Conservation (phyloP, 345 rosid genomes). For the Gossypium anomalum region DNA sequence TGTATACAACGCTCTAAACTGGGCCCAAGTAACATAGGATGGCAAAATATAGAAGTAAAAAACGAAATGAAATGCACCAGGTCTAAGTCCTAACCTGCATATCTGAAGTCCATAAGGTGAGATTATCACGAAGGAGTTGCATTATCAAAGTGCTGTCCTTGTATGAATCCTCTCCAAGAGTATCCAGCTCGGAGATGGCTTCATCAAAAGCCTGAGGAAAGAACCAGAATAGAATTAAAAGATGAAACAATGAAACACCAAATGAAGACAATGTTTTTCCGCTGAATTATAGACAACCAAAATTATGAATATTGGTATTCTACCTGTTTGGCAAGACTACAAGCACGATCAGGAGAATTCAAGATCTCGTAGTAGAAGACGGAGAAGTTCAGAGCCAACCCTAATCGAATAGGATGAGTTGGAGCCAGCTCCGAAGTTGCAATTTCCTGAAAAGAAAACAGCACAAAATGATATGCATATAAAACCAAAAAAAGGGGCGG, state of each 20-base stretch:
- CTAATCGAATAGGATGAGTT: constrained; percentile 65
- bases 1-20: too few relatives aligned
- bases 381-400: constrained; percentile 66
- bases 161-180: constrained; percentile 36
- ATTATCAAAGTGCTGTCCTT: constrained; percentile 68
- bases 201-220: not conserved
- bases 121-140: constrained; percentile 58
- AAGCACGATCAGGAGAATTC: constrained; percentile 67
- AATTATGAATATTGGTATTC: not conserved
- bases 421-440: constrained; percentile 60
- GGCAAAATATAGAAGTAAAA: not conserved
- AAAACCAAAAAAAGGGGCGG: too few relatives aligned
- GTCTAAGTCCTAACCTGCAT: constrained; percentile 19
- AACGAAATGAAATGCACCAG: too few relatives aligned
- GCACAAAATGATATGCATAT: not conserved
- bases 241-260: too few relatives aligned
- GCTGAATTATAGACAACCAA: not conserved
- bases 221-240: too few relatives aligned
- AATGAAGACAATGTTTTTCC: too few relatives aligned
- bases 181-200: constrained; percentile 48
- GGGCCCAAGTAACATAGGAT: too few relatives aligned
- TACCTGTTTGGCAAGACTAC: constrained; percentile 73
- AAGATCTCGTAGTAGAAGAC: constrained; percentile 71
- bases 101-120: constrained; percentile 60
- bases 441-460: constrained; percentile 40